Base-by-base conservation (phyloP, 2,329 filamentous ascomycete species). In the Fusarium piperis region DNA sequence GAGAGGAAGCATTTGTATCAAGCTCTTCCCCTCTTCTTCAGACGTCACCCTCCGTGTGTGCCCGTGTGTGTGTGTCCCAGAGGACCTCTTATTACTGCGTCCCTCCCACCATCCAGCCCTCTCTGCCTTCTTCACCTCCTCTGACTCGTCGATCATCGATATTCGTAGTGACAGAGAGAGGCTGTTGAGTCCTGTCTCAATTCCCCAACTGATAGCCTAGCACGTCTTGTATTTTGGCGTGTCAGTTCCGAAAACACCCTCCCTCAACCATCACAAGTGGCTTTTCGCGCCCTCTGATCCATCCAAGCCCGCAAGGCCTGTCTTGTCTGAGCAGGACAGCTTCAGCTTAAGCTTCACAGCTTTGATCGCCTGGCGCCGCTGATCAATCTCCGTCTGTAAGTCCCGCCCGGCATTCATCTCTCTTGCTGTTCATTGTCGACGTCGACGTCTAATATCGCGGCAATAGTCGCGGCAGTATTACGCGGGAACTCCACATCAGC, bases 71-170 rank as follows among this genome's bases (percentile, higher is more conserved):
- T 38, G 36, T 28, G 18, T 32, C 55, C 28, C 57, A 35, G 26
- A 30, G 62, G 48, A 48, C 55, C 64, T 65, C 67, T 69, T 57
- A 72, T 65, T 52, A 62, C 69, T 63, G 32, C 65, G 58, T 65
- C 61, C 64, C 69, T 69, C 68, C 65, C 65, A 70, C 56, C 68
- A 59, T 71, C 68, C 41, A 46, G 32, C 30, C 59, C 30, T 58
- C 63, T 59, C 39, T 59, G 57, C 64, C 59, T 35, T 57, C 58
- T 70, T 58, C 65, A 51, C 68, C 30, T 64, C 60, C 52, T 41
- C 39, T 48, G 48, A 52, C 61, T 72, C 65, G 69, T 62, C 64
- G 65, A 64, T 72, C 69, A 72, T 68, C 69, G 62, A 69, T 48
- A 58, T 56, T 70, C 35, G 44, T 59, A 18, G 39, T 59, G 23